phyloP scores from a whole-genome alignment of 257 asterid species.

The Primulina tabacum region DNA sequence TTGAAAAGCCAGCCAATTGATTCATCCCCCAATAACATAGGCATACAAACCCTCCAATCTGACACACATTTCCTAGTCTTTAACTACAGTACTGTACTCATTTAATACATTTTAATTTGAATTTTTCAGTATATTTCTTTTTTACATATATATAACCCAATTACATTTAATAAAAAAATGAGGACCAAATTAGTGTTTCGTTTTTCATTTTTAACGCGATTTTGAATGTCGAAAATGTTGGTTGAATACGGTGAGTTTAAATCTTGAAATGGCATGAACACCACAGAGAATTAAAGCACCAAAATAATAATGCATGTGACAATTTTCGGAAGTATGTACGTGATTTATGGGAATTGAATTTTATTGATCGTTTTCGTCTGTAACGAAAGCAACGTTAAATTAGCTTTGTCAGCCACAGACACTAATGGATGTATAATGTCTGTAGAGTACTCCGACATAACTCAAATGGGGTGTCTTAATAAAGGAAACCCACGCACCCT shows the following conservation, averaged over 20 bases:
- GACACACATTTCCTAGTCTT: background rate
- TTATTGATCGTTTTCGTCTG: background rate
- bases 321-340: background rate
- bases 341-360: background rate
- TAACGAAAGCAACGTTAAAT: too few species aligned
- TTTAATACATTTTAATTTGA: background rate
- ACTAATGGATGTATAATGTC: too few species aligned
- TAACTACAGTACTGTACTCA: background rate
- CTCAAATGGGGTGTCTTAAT: background rate
- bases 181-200: too few species aligned
- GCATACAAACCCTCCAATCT: background rate
- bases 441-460: background rate
- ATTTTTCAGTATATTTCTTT: too few species aligned
- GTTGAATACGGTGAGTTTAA: too few species aligned
- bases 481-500: too few species aligned
- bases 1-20: conserved; percentile 43
- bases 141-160: too few species aligned
- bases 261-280: background rate
- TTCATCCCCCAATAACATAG: conserved; percentile 47
- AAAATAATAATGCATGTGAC: too few species aligned
- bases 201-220: too few species aligned
- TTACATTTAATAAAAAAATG: too few species aligned
- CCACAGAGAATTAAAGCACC: background rate
- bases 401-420: background rate
- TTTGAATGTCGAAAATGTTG: too few species aligned